These are phyloP conservation scores for Chaetoscypha palmicola DNA, from an alignment of 2,329 filamentous ascomycete genomes.

Conservation along the genomic window DNA sequence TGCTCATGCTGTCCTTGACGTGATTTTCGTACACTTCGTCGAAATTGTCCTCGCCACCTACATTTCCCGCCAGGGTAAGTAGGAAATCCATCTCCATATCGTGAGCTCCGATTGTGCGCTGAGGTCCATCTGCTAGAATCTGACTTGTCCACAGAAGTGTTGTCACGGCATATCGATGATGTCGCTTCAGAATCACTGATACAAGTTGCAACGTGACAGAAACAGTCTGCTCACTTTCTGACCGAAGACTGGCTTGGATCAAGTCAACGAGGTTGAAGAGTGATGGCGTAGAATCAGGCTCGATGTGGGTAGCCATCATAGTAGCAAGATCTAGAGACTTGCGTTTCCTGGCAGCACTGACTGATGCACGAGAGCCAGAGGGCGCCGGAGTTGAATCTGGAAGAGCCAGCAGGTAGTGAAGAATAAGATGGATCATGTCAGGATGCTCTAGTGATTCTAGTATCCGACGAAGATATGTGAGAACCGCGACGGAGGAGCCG, in stretches of 20 bases:
- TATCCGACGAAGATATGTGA: slow-evolving; percentile 87
- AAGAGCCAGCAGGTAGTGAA: slow-evolving; percentile 84
- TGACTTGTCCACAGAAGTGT: slow-evolving; percentile 65
- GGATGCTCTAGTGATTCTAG: slow-evolving; percentile 87
- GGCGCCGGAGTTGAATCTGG: slow-evolving; percentile 44
- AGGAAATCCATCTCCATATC: slow-evolving; percentile 69
- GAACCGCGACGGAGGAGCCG: slow-evolving; percentile 89
- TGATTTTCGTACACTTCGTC: slow-evolving; percentile 67
- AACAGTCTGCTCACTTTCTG: slow-evolving; percentile 80
- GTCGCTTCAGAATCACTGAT: slow-evolving; percentile 76
- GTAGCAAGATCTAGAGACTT: slow-evolving; percentile 85
- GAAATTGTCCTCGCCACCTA: slow-evolving; percentile 63
- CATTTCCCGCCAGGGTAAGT: slow-evolving; percentile 57
- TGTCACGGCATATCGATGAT: slow-evolving; percentile 78
- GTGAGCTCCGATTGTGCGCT: slow-evolving; percentile 65
- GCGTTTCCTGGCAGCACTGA: slow-evolving; percentile 67
- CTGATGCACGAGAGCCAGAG: slow-evolving; percentile 39
- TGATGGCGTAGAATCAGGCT: slow-evolving; percentile 68
- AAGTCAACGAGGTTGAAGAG: slow-evolving; percentile 93
- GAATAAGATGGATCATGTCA: slow-evolving; percentile 87
- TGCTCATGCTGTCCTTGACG: slow-evolving; percentile 61
- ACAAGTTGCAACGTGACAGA: slow-evolving; percentile 82
- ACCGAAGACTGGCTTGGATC: slow-evolving; percentile 76
- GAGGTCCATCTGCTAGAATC: slow-evolving; percentile 44
- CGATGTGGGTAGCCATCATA: slow-evolving; percentile 67